A percentile compares a stretch with the other conserved stretches of the same genome.
phyloP scores from a whole-genome alignment of 441 rosid genomes.

The Raphanus hybrid region DNA sequence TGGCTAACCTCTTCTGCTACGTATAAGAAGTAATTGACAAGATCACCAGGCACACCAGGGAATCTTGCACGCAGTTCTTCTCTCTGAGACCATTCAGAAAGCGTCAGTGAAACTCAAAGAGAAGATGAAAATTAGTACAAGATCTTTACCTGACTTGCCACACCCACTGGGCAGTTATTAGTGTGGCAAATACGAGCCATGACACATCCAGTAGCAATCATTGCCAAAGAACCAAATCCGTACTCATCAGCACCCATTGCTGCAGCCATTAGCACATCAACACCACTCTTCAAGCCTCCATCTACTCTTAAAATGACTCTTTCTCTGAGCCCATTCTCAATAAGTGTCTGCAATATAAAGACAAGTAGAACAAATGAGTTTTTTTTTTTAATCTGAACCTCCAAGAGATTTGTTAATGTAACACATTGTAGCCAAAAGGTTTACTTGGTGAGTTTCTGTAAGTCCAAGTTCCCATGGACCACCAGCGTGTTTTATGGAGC shows the following conservation, averaged over 20 bases:
- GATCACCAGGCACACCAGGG: slow-evolving; percentile 99
- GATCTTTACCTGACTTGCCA: slow-evolving; percentile 88
- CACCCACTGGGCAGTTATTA: slow-evolving; percentile 99
- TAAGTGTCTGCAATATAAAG: slow-evolving; percentile 72
- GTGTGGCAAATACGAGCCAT: slow-evolving; percentile 99
- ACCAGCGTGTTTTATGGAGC: slow-evolving; percentile 85
- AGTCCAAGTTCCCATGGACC: slow-evolving; percentile 99
- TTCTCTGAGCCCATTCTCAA: slow-evolving; percentile 93
- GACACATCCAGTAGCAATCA: slow-evolving; percentile 99
- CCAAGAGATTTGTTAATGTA: slow-evolving; percentile 13
- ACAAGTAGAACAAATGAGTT: slow-evolving; percentile 15
- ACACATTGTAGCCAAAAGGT: slow-evolving; percentile 30
- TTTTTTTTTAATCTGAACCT: not conserved
- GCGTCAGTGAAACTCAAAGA: not conserved
- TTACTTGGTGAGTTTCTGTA: slow-evolving; percentile 93
- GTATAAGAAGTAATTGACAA: slow-evolving; percentile 90
- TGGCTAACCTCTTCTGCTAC: slow-evolving; percentile 82
- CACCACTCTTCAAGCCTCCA: slow-evolving; percentile 96
- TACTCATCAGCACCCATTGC: slow-evolving; percentile 99
- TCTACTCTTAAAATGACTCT: slow-evolving; percentile 96
- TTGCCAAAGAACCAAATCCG: slow-evolving; percentile 98
- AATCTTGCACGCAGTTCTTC: slow-evolving; percentile 98
- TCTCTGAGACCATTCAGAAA: slow-evolving; percentile 56
- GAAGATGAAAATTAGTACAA: slow-evolving; percentile 7
- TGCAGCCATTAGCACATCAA: slow-evolving; percentile 99